Evolutionary conservation across 768 basidiomycete genomes (phyloP).

Genomic region (Serendipita sp.): DNA sequence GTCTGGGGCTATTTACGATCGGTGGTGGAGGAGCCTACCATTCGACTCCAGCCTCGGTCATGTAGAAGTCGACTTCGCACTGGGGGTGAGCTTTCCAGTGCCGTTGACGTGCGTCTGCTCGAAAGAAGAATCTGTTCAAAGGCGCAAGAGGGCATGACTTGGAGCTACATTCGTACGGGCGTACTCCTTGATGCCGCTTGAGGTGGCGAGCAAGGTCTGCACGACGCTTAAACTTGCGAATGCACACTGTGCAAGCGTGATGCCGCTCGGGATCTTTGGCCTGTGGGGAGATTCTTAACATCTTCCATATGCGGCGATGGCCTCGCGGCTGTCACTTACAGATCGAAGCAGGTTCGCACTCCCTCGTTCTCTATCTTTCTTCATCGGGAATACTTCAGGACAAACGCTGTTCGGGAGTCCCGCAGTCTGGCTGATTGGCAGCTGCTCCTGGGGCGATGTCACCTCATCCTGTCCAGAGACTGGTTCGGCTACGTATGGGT

Average conservation of each 20-base stretch:
- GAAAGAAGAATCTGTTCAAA: neutral
- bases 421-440: neutral
- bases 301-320: neutral
- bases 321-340: neutral
- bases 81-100: neutral
- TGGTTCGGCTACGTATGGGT: neutral
- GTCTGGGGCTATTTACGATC: too few relatives aligned
- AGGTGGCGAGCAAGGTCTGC: constrained; percentile 5
- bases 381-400: neutral
- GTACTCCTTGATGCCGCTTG: neutral
- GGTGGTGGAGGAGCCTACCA: neutral
- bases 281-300: neutral
- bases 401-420: neutral
- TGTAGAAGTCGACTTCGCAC: neutral
- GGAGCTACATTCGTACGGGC: neutral
- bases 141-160: neutral
- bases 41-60: neutral
- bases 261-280: neutral
- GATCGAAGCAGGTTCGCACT: neutral
- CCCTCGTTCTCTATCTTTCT: neutral
- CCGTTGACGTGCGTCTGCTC: neutral
- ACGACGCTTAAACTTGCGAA: constrained; percentile 3
- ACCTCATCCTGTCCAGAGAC: neutral
- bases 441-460: neutral
- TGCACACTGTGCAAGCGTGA: neutral